These are phyloP conservation scores for Trametes meyenii DNA, from an alignment of 768 basidiomycete species.

Conservation along the genomic window DNA sequence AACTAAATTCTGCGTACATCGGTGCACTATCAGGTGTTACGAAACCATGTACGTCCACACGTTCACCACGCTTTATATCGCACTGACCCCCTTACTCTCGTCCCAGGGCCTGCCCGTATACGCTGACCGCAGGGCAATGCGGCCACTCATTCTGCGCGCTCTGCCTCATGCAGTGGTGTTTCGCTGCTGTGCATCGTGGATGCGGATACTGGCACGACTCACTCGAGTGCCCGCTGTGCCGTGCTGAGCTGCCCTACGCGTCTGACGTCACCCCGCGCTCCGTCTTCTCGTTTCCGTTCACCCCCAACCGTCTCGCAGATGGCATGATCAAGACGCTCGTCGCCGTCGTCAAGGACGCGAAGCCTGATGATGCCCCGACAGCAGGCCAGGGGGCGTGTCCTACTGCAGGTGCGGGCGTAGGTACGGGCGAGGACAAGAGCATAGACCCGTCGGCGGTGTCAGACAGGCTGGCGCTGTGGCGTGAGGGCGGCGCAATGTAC, in stretches of 20 bases:
- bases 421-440: constrained; percentile 38
- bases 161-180: constrained; percentile 70
- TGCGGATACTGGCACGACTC: constrained; percentile 72
- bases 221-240: constrained; percentile 71
- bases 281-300: constrained; percentile 59
- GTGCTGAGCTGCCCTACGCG: constrained; percentile 51
- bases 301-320: constrained; percentile 61
- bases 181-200: constrained; percentile 61
- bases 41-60: constrained; percentile 52
- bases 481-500: constrained; percentile 50
- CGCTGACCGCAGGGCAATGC: constrained; percentile 54
- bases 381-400: not conserved
- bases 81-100: not conserved
- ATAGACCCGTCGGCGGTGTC: constrained; percentile 29
- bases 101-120: constrained; percentile 55
- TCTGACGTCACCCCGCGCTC: constrained; percentile 55
- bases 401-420: not conserved
- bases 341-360: constrained; percentile 41
- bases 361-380: not conserved
- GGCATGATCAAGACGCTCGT: constrained; percentile 55
- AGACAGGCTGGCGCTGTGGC: constrained; percentile 43
- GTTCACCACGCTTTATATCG: not conserved
- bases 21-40: constrained; percentile 51
- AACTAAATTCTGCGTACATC: not conserved
- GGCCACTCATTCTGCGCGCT: constrained; percentile 72